Evolutionary conservation across 169 alveolate species (phyloP), one percentile per base, ranked within the genome.

Genomic region (Eimeria acervulina): DNA sequence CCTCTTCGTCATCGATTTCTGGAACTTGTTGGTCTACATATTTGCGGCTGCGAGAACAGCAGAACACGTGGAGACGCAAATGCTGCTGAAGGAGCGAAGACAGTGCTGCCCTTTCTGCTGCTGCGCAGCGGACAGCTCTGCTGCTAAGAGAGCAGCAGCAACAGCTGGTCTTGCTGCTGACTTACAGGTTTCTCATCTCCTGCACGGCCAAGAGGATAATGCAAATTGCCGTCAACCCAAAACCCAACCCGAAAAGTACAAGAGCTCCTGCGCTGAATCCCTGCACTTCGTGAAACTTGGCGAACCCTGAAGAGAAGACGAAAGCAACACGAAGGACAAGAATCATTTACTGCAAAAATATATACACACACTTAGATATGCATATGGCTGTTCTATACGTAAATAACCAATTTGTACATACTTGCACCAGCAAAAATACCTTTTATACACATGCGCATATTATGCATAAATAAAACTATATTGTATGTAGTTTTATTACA

Each of bases 231-330:
- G 98, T 97, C 87, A 97, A 68, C 42, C 95, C 95, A 90, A 97
- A 96, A 31, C 98, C 98, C 31, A 94, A 78, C 68, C 95, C 61
- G 76, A 97, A 97, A 68, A 97, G 96, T n/a, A 95, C 40, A 28
- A 96, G 96, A 51, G 97, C 97, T 59, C 96, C 95, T 28, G 95
- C 96, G 83, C 97, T 97, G 78, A 97, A 98, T 31, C 98, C 98
- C 72, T 98, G 97, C 78, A 97, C 96, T 84, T 98, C 98, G 90
- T 98, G 97, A 81, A 98, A 98, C 94, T 98, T 98, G 31, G 98
- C 98, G 84, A 98, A 93, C 4, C 97, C 96, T 95, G 84, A 17
- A 68, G 3, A 63, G 28, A 15, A n/a, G 19, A 52, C 1, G 10
- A 26, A 7, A 68, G 13, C 2, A 19, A 21, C 21, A 17, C n/a